These are phyloP conservation scores for Colletotrichum kahawae DNA, from an alignment of 2,329 filamentous ascomycete genomes.

Conservation along the genomic window DNA sequence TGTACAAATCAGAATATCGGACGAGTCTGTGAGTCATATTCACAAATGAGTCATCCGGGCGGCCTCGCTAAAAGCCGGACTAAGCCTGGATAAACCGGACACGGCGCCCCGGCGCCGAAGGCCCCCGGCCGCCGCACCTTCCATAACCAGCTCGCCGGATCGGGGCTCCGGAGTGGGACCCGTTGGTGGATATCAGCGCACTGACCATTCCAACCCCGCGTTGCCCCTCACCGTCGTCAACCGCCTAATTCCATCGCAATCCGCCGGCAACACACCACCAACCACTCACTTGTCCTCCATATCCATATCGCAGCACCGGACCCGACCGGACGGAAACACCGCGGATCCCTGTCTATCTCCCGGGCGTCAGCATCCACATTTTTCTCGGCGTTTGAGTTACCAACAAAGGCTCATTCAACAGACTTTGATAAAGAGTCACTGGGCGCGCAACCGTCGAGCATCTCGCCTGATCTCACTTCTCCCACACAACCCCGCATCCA, in stretches of 20 bases:
- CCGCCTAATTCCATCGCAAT: conserved; percentile 17
- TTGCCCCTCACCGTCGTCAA: not conserved
- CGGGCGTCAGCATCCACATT: not conserved
- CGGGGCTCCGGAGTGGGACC: not conserved
- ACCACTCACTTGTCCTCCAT: not conserved
- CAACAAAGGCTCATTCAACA: not conserved
- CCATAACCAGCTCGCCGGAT: not conserved
- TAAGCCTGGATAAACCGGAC: not conserved
- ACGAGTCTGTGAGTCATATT: not conserved
- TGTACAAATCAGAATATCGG: not conserved
- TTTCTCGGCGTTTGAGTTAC: not conserved
- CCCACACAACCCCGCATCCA: not conserved
- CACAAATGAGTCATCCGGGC: not conserved
- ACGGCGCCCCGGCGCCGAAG: not conserved
- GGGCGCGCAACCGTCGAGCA: not conserved
- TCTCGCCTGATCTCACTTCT: not conserved
- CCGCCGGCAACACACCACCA: not conserved
- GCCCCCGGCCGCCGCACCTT: not conserved
- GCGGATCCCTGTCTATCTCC: conserved; percentile 3
- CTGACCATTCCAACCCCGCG: conserved; percentile 7
- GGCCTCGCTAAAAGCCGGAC: not conserved
- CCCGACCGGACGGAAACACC: not conserved
- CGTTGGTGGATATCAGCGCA: not conserved
- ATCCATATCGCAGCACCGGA: not conserved
- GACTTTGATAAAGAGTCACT: not conserved